phyloP scores from a whole-genome alignment of 2,329 filamentous ascomycete genomes.

The Fusarium brachygibbosum region DNA sequence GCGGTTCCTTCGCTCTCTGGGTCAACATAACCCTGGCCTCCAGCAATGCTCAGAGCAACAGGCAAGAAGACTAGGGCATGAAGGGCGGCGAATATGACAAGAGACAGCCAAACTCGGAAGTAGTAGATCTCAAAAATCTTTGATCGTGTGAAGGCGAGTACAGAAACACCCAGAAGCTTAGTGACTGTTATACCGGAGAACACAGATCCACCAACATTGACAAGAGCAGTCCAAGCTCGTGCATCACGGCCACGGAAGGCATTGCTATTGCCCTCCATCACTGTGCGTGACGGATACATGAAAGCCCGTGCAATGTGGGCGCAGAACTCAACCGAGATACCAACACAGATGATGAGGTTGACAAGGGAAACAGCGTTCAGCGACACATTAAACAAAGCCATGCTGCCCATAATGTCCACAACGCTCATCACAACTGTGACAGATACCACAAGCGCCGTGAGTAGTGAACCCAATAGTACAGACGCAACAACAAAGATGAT shows the following conservation, averaged over 20 bases:
- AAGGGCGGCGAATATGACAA: constrained; percentile 88
- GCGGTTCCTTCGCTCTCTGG: constrained; percentile 88
- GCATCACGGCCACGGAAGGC: constrained; percentile 86
- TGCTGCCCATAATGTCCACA: constrained; percentile 92
- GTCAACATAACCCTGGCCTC: constrained; percentile 89
- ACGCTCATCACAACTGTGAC: constrained; percentile 93
- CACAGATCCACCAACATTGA: constrained; percentile 94
- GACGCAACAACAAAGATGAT: constrained; percentile 88
- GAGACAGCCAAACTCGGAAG: constrained; percentile 94
- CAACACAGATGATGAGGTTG: constrained; percentile 96
- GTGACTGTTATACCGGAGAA: constrained; percentile 97
- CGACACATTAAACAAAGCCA: constrained; percentile 89
- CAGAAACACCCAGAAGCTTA: constrained; percentile 90
- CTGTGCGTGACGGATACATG: constrained; percentile 86
- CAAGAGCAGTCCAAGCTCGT: constrained; percentile 90
- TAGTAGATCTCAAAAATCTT: constrained; percentile 99
- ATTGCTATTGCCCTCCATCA: constrained; percentile 82
- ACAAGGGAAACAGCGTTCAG: constrained; percentile 96
- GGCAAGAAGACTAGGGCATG: constrained; percentile 94
- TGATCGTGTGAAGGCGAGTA: constrained; percentile 92
- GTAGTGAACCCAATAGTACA: constrained; percentile 83
- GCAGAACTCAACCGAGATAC: constrained; percentile 97
- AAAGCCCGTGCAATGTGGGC: constrained; percentile 96
- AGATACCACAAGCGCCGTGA: constrained; percentile 86
- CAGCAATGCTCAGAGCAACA: constrained; percentile 86